These are phyloP conservation scores for Aspergillus tubingensis DNA, from an alignment of 2,329 filamentous ascomycete species.

Conservation along the genomic window DNA sequence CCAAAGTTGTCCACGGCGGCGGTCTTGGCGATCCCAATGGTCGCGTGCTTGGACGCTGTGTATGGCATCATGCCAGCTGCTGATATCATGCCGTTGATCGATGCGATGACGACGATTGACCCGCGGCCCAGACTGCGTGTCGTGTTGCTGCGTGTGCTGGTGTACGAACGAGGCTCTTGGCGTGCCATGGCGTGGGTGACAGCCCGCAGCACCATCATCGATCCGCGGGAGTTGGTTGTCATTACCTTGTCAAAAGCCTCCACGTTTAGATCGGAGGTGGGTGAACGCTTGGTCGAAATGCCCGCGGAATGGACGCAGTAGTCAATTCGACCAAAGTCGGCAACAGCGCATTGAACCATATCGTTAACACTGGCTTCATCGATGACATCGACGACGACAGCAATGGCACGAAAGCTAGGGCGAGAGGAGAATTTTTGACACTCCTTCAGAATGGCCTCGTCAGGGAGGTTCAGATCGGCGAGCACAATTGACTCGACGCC, in stretches of 20 bases:
- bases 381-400: neutral
- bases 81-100: neutral
- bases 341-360: constrained; percentile 12
- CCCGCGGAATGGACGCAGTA: constrained; percentile 59
- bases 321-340: constrained; percentile 50
- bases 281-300: too few relatives aligned
- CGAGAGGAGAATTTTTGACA: neutral
- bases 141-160: neutral
- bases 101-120: constrained; percentile 30
- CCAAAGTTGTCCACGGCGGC: constrained; percentile 58
- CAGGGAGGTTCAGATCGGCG: neutral
- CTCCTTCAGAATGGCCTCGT: neutral
- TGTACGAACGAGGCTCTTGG: constrained; percentile 3
- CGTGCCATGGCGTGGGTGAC: constrained; percentile 1
- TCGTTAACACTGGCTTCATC: neutral
- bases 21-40: constrained; percentile 57
- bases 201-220: constrained; percentile 8
- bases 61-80: constrained; percentile 49
- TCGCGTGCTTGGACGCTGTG: constrained; percentile 58
- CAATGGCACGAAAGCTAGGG: neutral
- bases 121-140: constrained; percentile 33
- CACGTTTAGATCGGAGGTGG: constrained; percentile 52
- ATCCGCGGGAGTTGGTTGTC: neutral
- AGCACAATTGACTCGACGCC: constrained; percentile 1
- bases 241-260: constrained; percentile 54